These are phyloP conservation scores for Omphalea diandra DNA, from an alignment of 441 rosid species.

Conservation along the genomic window DNA sequence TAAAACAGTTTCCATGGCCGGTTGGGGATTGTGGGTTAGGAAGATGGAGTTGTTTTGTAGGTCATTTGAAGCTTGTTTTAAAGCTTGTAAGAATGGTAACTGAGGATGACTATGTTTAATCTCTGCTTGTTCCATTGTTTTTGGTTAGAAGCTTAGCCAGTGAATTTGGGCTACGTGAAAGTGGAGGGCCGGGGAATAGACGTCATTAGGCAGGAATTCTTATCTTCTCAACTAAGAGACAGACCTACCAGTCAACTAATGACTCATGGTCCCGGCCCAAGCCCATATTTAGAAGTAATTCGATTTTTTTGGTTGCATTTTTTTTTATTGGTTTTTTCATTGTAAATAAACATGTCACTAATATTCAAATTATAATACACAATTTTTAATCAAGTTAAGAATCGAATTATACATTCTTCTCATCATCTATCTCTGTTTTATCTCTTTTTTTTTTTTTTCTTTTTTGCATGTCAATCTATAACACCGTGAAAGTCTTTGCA, in stretches of 20 bases:
- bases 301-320: background rate
- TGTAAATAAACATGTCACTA: too few relatives aligned
- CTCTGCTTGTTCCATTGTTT: conserved; percentile 28
- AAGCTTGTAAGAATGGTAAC: conserved; percentile 25
- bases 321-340: background rate
- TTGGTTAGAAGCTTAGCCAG: background rate
- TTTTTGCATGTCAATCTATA: too few relatives aligned
- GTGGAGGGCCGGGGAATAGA: too few relatives aligned
- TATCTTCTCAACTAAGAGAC: conserved; percentile 2
- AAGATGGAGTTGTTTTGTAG: conserved; percentile 41
- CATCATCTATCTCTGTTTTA: too few relatives aligned
- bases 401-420: too few relatives aligned
- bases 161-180: background rate
- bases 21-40: conserved; percentile 28
- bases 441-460: too few relatives aligned
- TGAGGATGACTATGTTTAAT: conserved; percentile 7
- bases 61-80: conserved; percentile 37
- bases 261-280: background rate
- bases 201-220: background rate
- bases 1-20: conserved; percentile 26
- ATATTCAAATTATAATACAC: too few relatives aligned
- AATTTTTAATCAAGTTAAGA: too few relatives aligned
- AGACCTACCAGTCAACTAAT: conserved; percentile 23
- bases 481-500: too few relatives aligned
- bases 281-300: background rate